phyloP scores from a whole-genome alignment of 2,329 filamentous ascomycete genomes.

The Colletotrichum viniferum region DNA sequence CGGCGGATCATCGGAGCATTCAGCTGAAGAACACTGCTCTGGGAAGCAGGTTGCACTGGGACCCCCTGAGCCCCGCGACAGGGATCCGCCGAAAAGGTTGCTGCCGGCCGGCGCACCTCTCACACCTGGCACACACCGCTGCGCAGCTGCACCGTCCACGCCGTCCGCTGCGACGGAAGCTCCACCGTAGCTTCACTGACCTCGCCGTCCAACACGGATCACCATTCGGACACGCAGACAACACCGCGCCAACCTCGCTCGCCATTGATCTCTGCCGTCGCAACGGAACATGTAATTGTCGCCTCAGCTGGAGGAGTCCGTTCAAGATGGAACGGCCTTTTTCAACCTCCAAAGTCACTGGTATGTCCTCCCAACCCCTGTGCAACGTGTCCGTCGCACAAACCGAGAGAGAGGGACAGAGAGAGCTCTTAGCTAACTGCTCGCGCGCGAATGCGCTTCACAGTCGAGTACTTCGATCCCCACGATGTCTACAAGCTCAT shows the following conservation, averaged over 20 bases:
- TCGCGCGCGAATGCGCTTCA: background rate
- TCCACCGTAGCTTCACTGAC: background rate
- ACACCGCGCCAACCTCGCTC: background rate
- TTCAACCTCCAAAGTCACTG: constrained; percentile 79
- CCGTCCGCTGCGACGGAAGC: background rate
- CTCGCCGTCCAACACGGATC: background rate
- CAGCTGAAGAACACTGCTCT: background rate
- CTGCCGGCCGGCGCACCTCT: background rate
- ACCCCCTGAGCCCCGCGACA: background rate
- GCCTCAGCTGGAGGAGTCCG: constrained; percentile 26
- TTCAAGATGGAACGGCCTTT: constrained; percentile 68
- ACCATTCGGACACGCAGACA: background rate
- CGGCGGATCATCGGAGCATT: background rate
- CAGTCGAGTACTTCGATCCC: constrained; percentile 96
- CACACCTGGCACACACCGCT: background rate
- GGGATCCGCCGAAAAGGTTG: background rate
- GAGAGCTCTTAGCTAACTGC: background rate
- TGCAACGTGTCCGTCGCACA: background rate
- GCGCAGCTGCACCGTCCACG: background rate
- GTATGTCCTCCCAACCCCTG: constrained; percentile 42
- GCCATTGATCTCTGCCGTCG: background rate
- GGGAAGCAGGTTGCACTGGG: background rate
- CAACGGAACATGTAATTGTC: constrained; percentile 9
- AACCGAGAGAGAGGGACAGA: background rate
- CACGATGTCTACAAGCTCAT: constrained; percentile 85